These are phyloP conservation scores for Pezicula carpinea DNA, from an alignment of 2,329 filamentous ascomycete species.

Conservation along the genomic window DNA sequence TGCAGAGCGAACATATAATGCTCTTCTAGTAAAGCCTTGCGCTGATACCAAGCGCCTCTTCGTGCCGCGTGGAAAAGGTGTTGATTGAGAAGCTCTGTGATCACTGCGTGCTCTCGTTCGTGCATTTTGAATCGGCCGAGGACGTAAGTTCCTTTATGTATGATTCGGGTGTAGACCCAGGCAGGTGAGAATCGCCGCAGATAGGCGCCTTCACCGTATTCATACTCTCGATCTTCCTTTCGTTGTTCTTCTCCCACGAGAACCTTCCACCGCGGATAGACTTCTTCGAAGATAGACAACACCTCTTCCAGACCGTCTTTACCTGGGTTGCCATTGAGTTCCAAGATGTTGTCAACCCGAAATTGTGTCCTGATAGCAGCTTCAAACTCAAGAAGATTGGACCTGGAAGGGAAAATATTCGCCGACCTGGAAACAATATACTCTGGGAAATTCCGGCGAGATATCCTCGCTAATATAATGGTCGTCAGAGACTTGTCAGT, in stretches of 20 bases:
- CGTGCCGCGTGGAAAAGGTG: conserved; percentile 79
- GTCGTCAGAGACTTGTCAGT: conserved; percentile 94
- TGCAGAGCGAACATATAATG: conserved; percentile 75
- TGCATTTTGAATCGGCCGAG: conserved; percentile 81
- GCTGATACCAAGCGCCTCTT: conserved; percentile 90
- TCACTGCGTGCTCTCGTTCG: conserved; percentile 66
- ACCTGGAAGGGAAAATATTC: conserved; percentile 79
- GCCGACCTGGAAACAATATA: conserved; percentile 88
- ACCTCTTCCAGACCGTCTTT: conserved; percentile 63
- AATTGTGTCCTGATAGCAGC: conserved; percentile 77
- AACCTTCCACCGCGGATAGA: conserved; percentile 76
- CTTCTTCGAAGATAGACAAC: conserved; percentile 64
- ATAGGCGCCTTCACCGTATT: conserved; percentile 82
- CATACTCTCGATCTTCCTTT: conserved; percentile 74
- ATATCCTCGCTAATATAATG: conserved; percentile 89
- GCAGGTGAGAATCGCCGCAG: conserved; percentile 84
- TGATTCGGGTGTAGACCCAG: conserved; percentile 88
- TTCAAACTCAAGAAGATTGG: conserved; percentile 81
- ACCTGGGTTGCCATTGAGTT: conserved; percentile 68
- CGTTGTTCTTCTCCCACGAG: conserved; percentile 69
- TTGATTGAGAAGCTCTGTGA: conserved; percentile 73
- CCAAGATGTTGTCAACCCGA: conserved; percentile 74
- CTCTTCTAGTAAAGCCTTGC: conserved; percentile 89
- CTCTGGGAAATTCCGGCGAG: conserved; percentile 78
- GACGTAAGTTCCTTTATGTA: conserved; percentile 80